Evolutionary conservation across 2,329 filamentous ascomycete genomes (phyloP).

Genomic region (Sporothrix dimorphospora): DNA sequence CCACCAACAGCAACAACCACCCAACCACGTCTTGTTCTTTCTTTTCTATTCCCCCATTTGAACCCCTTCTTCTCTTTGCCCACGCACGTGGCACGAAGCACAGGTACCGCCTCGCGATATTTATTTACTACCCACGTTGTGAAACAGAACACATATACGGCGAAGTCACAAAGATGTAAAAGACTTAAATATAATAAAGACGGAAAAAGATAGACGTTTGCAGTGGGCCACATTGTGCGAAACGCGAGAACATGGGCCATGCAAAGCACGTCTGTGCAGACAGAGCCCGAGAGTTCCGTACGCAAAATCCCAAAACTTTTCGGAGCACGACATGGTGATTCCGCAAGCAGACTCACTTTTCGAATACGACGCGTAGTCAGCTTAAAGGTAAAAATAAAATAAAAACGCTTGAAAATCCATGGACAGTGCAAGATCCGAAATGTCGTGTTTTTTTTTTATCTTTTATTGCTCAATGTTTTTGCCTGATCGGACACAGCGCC

Average conservation of each 20-base stretch:
- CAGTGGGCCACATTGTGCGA: not conserved
- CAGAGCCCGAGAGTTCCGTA: not conserved
- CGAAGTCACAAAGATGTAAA: slow-evolving; percentile 5
- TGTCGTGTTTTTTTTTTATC: not conserved
- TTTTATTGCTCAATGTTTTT: not conserved
- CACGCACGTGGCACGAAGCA: slow-evolving; percentile 26
- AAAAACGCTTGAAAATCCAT: not conserved
- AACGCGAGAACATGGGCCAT: not conserved
- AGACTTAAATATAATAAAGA: not conserved
- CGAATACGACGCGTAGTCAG: not conserved
- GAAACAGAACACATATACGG: slow-evolving; percentile 21
- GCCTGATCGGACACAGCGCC: not conserved
- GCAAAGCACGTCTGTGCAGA: not conserved
- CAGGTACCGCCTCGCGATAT: slow-evolving; percentile 22
- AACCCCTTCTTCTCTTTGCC: not conserved
- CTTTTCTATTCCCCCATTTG: not conserved
- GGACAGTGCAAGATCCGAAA: not conserved
- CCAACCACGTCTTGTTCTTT: not conserved
- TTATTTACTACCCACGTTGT: slow-evolving; percentile 14
- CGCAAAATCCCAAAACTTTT: not conserved
- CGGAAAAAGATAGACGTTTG: not conserved
- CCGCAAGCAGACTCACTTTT: not conserved
- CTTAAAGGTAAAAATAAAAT: not conserved
- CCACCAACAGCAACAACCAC: not conserved
- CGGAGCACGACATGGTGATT: not conserved